Evolutionary conservation across 2,329 filamentous ascomycete species (phyloP).

Genomic region (Monilinia fructigena): DNA sequence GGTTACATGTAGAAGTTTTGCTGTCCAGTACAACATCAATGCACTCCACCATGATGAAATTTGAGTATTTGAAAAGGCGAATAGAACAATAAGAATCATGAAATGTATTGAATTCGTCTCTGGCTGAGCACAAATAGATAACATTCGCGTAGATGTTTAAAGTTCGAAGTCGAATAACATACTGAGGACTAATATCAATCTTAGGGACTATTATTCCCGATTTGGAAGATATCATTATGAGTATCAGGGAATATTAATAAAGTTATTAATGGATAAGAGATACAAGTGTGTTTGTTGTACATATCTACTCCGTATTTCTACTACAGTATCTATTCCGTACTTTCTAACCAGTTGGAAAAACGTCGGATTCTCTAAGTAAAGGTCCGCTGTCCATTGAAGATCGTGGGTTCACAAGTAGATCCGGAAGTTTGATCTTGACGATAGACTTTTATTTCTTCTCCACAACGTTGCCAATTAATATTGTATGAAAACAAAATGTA

Average conservation of each 20-base stretch:
- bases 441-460: neutral
- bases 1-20: slow-evolving; percentile 19
- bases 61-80: neutral
- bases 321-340: neutral
- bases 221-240: neutral
- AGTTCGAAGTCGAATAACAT: slow-evolving; percentile 20
- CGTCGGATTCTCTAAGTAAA: neutral
- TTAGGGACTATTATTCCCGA: neutral
- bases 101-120: neutral
- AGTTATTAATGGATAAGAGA: neutral
- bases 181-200: slow-evolving; percentile 3
- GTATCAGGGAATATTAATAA: neutral
- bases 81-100: neutral
- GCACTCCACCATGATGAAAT: slow-evolving; percentile 6
- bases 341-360: neutral
- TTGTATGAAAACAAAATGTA: neutral
- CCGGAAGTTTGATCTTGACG: slow-evolving; percentile 1
- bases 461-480: slow-evolving; percentile 3
- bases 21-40: slow-evolving; percentile 12
- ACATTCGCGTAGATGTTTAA: slow-evolving; percentile 14
- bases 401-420: neutral
- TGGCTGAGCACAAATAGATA: slow-evolving; percentile 2
- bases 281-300: slow-evolving; percentile 7
- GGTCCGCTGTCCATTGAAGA: neutral
- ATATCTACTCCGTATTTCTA: neutral